Evolutionary conservation across 1,139 yeast genomes (phyloP).

Genomic region (Blastobotrys persicus): DNA sequence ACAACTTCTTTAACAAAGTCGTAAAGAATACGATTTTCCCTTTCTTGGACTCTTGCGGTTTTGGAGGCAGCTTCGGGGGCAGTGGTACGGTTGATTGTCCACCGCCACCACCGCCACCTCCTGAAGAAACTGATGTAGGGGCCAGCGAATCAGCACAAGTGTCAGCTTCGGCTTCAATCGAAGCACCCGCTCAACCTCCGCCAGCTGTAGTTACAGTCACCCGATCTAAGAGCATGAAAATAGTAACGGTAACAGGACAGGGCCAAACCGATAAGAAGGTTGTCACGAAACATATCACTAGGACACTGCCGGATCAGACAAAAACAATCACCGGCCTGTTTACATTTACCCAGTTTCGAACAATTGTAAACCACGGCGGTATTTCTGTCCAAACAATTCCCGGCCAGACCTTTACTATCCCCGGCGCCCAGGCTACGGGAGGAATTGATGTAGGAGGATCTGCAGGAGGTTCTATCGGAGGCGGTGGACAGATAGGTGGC

Average conservation of each 20-base stretch:
- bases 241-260: background rate
- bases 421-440: background rate
- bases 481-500: constrained; percentile 1
- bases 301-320: constrained; percentile 2
- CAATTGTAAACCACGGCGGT: background rate
- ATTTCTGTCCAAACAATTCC: background rate
- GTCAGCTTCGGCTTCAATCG: background rate
- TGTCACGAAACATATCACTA: constrained; percentile 8
- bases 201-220: constrained; percentile 7
- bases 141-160: background rate
- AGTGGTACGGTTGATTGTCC: constrained; percentile 8
- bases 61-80: too few species aligned
- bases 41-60: constrained; percentile 5
- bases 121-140: background rate
- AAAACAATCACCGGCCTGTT: background rate
- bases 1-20: constrained; percentile 26
- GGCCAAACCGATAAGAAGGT: background rate
- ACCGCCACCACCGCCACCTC: constrained; percentile 7
- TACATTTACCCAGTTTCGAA: background rate
- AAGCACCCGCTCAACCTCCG: constrained; percentile 9
- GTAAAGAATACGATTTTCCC: constrained; percentile 22
- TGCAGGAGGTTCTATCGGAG: too few species aligned
- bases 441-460: background rate
- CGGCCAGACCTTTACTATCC: background rate
- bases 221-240: constrained; percentile 5